Evolutionary conservation across 2,329 filamentous ascomycete species (phyloP), one percentile per base, ranked within the genome.

Genomic region (Aspergillus tanneri): DNA sequence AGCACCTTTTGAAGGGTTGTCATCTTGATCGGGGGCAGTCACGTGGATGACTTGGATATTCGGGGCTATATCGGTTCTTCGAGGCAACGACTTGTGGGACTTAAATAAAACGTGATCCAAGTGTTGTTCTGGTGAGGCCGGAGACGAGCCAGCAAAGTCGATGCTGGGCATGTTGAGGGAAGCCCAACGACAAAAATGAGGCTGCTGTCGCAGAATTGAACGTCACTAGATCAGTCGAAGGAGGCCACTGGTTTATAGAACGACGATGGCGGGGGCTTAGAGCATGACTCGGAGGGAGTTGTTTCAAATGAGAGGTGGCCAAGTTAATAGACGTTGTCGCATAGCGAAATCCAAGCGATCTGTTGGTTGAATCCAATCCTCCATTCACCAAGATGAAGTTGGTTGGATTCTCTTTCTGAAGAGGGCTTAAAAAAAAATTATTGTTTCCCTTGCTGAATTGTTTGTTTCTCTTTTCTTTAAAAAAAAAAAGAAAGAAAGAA

Each of bases 61-160:
- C 32, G 56, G 52, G 39, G 56, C 42, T 23, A 63, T 46, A 53
- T 68, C 60, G 50, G 61, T 60, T 52, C 61, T 67, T 53, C 66
- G 64, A 32, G 70, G 70, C 28, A 74, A 65, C 25, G 62, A 49
- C 57, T 73, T 74, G 58, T 72, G 71, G 53, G 70, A 63, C 61
- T 63, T 72, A 52, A 72, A 54, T 27, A 62, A 58, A 23, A 64
- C 59, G 46, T 56, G 63, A 52, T 64, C 62, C 28, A 58, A 56
- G 47, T 54, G 48, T n/a, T n/a, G n/a, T 51, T 54, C 52, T 49
- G 52, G 52, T 47, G 58, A 58, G 58, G 58, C 57, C 50, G 55
- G 55, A 54, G 60, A 57, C 39, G 62, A 47, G 54, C 56, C 57
- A 54, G 55, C 56, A 54, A 60, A 47, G 48, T 62, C 59, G 42